Base-by-base conservation (phyloP, 495 filamentous ascomycete species). In the Echria macrotheca region DNA sequence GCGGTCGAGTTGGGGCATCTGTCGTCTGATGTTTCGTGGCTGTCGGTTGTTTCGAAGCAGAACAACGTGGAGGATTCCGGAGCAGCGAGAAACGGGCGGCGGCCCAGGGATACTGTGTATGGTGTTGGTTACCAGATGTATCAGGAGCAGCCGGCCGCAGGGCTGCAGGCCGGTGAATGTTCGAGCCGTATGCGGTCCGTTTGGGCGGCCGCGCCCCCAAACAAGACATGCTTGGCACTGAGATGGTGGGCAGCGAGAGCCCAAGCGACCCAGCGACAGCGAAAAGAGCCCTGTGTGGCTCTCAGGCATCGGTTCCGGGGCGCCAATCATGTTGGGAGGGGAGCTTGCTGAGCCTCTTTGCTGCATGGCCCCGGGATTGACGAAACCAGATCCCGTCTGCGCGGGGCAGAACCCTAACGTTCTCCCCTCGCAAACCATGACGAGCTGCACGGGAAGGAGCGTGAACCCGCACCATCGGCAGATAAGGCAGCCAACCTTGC, bases 191-290 rank as follows among this genome's bases (percentile, higher is more conserved):
- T 18, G 21, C 35, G 35, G 35, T 41, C 21, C 18, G 24, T 41
- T 21, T 41, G 24, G 33, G 26, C 36, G 32, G 21, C 58, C 51
- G 49, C 52, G 58, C 54, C 54, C 18, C 25, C 25, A n/a, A n/a
- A n/a, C n/a, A n/a, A n/a, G 36, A 18, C 31, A 18, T 35, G n/a
- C 56, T 58, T 55, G 49, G 56, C 49, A 52, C 36, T 47, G 25
- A 14, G 21, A 19, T 31, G 23, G 15, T 31, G 42, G 24, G 22
- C 12, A 25, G 19, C 38, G 38, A 17, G 21, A 21, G 15, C 14
- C 24, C 12, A 6, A 3, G 22, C 18, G 22, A n/a, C n/a, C n/a
- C n/a, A 21, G 38, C 11, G 38, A 22, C 7, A 4, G 37, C 9
- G 12, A n/a, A 40, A 31, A 22, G 37, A 44, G 39, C 40, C 41